Evolutionary conservation across 257 asterid genomes (phyloP).

Genomic region (Ilex asprella): DNA sequence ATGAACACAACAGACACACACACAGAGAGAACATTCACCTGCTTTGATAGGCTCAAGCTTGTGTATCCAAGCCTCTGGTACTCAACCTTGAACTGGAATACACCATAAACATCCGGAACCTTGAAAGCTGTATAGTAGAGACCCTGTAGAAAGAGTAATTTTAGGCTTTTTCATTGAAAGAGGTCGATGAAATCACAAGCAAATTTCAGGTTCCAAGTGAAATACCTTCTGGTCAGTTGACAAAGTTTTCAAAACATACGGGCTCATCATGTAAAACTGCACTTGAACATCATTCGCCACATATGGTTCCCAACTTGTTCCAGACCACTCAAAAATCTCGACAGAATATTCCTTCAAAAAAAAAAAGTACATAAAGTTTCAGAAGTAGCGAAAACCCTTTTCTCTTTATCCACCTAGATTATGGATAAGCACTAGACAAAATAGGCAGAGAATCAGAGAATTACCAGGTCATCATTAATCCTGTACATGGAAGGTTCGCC

Average conservation of each 20-base stretch:
- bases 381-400: neutral
- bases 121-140: slow-evolving; percentile 61
- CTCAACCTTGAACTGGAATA: slow-evolving; percentile 84
- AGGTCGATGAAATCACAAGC: neutral
- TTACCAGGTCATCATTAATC: slow-evolving; percentile 81
- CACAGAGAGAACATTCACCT: slow-evolving; percentile 28
- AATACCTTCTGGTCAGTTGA: slow-evolving; percentile 63
- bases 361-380: neutral
- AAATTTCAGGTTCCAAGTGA: neutral
- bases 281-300: slow-evolving; percentile 73
- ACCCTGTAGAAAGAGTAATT: slow-evolving; percentile 41
- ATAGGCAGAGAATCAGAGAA: neutral
- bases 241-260: slow-evolving; percentile 79
- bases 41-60: slow-evolving; percentile 57
- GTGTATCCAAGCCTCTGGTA: slow-evolving; percentile 72
- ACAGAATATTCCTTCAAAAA: slow-evolving; percentile 58
- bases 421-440: neutral
- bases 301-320: slow-evolving; percentile 70
- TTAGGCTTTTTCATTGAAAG: no score
- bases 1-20: neutral
- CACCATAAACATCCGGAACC: slow-evolving; percentile 90
- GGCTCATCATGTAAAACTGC: slow-evolving; percentile 94
- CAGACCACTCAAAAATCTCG: slow-evolving; percentile 76
- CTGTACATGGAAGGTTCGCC: slow-evolving; percentile 72
- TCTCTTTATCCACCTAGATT: neutral